phyloP scores from a whole-genome alignment of 805 yeast genomes.

The Starmerella sirachaensis region DNA sequence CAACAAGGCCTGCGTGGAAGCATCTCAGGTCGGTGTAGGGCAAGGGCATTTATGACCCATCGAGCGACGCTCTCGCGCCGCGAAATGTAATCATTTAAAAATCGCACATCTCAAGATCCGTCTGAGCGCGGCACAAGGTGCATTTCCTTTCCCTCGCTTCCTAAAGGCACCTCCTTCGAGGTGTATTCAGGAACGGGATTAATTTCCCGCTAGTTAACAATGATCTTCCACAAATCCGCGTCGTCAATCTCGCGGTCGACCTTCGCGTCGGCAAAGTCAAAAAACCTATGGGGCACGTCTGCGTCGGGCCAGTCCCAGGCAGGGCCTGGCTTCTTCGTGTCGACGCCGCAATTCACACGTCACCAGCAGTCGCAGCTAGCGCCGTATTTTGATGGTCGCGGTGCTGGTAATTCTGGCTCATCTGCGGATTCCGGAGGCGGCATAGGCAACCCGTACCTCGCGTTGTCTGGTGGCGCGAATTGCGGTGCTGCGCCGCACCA shows the following conservation, averaged over 20 bases:
- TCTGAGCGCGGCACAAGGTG: neutral
- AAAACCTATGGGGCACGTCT: conserved; percentile 28
- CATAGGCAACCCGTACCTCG: conserved; percentile 14
- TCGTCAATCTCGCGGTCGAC: conserved; percentile 30
- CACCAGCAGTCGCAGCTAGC: conserved; percentile 30
- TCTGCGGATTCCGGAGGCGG: conserved; percentile 8
- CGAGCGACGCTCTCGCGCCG: too few species aligned
- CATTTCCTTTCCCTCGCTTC: neutral
- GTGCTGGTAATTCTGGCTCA: conserved; percentile 14
- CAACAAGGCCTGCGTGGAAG: too few species aligned
- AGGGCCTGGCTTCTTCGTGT: conserved; percentile 31
- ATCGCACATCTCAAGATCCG: too few species aligned
- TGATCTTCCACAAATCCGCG: conserved; percentile 31
- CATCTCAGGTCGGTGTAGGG: too few species aligned
- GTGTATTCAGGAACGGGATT: too few species aligned
- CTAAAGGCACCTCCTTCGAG: neutral
- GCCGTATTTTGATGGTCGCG: conserved; percentile 19
- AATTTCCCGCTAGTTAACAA: too few species aligned
- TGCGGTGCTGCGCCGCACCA: conserved; percentile 9
- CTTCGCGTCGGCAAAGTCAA: conserved; percentile 29
- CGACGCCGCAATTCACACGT: conserved; percentile 31
- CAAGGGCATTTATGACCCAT: too few species aligned
- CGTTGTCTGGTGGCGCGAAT: conserved; percentile 14
- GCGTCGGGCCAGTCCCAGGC: conserved; percentile 14
- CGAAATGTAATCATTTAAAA: too few species aligned